These are phyloP conservation scores for Fraxinus angustifolia DNA, from an alignment of 305 asterid genomes.

Conservation along the genomic window DNA sequence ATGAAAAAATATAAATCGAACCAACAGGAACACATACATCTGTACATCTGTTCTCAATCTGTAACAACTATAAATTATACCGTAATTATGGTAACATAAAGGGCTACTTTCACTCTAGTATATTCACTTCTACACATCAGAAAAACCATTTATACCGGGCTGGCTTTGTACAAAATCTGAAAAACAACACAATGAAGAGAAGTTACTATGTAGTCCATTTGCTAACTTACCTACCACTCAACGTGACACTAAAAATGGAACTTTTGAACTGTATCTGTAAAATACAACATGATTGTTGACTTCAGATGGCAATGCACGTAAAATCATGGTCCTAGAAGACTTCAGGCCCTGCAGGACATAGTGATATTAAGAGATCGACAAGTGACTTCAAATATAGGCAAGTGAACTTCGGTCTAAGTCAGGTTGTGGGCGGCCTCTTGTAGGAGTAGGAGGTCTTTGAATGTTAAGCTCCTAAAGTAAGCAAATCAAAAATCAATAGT, in stretches of 20 bases:
- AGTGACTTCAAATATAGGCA: constrained; percentile 61
- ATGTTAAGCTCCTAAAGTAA: constrained; percentile 81
- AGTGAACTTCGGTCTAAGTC: constrained; percentile 86
- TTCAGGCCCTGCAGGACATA: neutral
- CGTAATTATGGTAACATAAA: neutral
- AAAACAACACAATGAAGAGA: constrained; percentile 7
- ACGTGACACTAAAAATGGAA: constrained; percentile 19
- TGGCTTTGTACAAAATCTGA: constrained; percentile 20
- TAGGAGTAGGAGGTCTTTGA: constrained; percentile 98
- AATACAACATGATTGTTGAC: constrained; percentile 26
- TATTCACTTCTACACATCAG: constrained; percentile 27
- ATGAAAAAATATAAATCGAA: neutral
- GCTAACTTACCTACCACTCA: constrained; percentile 17
- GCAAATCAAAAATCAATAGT: constrained; percentile 4
- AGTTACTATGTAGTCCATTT: neutral
- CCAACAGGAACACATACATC: neutral
- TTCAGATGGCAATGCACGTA: neutral
- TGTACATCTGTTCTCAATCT: neutral
- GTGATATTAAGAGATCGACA: neutral
- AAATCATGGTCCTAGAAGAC: neutral
- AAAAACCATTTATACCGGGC: constrained; percentile 19
- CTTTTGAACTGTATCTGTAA: constrained; percentile 3
- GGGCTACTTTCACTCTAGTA: neutral
- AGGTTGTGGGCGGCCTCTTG: constrained; percentile 98
- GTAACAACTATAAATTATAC: neutral